Conservation (phyloP, 495 filamentous ascomycete genomes). For the Clavariopsis aquatica region DNA sequence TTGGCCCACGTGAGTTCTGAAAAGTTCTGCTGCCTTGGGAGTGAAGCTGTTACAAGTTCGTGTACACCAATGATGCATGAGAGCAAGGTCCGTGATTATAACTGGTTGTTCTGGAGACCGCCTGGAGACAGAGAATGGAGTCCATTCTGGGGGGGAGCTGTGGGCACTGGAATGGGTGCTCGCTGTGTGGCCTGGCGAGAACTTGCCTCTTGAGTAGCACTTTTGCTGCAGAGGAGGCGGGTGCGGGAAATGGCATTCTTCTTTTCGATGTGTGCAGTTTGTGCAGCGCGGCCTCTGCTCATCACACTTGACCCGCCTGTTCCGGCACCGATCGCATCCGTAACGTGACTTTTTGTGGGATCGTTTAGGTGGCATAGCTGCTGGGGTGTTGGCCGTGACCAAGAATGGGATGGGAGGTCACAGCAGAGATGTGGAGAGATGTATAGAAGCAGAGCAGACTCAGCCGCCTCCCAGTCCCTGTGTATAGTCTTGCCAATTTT, state of each 20-base stretch:
- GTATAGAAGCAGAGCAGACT: too few species aligned
- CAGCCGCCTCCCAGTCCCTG: too few species aligned
- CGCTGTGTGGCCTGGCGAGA: neutral
- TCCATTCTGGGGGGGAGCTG: neutral
- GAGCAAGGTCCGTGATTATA: neutral
- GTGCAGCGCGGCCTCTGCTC: neutral
- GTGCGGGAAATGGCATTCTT: neutral
- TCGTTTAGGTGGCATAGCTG: neutral
- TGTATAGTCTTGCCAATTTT: too few species aligned
- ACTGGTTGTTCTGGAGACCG: neutral
- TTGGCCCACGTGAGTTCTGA: slow-evolving; percentile 1
- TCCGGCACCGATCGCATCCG: slow-evolving; percentile 3
- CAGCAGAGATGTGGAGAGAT: too few species aligned
- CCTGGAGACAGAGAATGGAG: neutral
- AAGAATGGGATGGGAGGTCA: too few species aligned
- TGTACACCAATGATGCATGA: slow-evolving; percentile 18
- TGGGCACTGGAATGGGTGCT: neutral
- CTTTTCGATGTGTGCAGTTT: slow-evolving; percentile 1
- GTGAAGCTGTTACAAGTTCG: neutral
- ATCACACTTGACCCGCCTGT: slow-evolving; percentile 4
- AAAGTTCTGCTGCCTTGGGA: neutral
- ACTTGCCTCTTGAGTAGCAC: neutral
- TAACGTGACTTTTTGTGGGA: slow-evolving; percentile 4
- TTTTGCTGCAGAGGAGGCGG: neutral
- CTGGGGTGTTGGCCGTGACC: neutral